A percentile compares a stretch with the other conserved stretches of the same genome.
Conservation (phyloP, 2,329 filamentous ascomycete species). For the Arthrinium puccinioides region DNA sequence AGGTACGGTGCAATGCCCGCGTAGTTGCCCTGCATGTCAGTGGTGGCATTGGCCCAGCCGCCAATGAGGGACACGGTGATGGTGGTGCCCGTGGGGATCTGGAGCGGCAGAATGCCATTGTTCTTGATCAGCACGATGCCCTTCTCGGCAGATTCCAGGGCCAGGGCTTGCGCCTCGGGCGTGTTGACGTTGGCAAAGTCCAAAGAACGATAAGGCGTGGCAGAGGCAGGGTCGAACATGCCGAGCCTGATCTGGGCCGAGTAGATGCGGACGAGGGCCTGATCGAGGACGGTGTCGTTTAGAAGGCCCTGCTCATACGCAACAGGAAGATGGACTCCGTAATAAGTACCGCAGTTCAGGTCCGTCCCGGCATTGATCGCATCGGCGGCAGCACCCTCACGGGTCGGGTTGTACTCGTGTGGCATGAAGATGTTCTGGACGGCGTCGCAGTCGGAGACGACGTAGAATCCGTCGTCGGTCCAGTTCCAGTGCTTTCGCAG, state of each 20-base stretch:
- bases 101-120: conserved; percentile 15
- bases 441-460: conserved; percentile 60
- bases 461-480: conserved; percentile 51
- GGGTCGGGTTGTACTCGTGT: conserved; percentile 25
- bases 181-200: conserved; percentile 15
- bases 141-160: conserved; percentile 15
- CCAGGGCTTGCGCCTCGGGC: conserved; percentile 13
- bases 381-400: conserved; percentile 22
- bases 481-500: conserved; percentile 60
- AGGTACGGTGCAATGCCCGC: conserved; percentile 47
- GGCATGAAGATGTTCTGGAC: conserved; percentile 47
- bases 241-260: conserved; percentile 21
- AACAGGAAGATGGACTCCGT: conserved; percentile 16
- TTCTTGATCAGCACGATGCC: conserved; percentile 20
- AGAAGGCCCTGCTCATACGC: conserved; percentile 22
- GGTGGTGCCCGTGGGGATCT: conserved; percentile 10
- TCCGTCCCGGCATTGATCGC: conserved; percentile 28
- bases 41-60: conserved; percentile 17
- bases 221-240: conserved; percentile 21
- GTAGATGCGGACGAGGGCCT: conserved; percentile 19
- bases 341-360: conserved; percentile 22
- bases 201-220: conserved; percentile 14
- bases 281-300: conserved; percentile 17
- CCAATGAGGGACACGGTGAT: conserved; percentile 14
- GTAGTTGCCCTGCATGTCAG: conserved; percentile 26